A percentile compares a stretch with the other conserved stretches of the same genome.
Conservation (phyloP, 495 filamentous ascomycete species). For the Tuber brumale region DNA sequence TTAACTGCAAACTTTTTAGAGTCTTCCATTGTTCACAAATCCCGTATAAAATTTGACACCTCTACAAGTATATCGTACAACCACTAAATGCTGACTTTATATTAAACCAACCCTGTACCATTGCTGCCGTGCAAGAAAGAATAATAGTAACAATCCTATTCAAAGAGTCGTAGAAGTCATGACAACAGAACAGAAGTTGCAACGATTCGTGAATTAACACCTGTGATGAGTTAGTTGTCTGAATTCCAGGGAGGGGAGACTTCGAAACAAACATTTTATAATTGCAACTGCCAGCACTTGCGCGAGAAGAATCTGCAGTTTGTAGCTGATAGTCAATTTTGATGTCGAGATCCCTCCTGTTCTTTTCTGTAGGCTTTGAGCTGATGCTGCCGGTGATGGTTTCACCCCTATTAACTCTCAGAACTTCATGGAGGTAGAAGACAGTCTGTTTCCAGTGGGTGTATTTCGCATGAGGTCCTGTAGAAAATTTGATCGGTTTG, state of each 20-base stretch:
- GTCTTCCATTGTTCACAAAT: not conserved
- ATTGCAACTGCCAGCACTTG: slow-evolving; percentile 61
- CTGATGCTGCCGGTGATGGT: slow-evolving; percentile 62
- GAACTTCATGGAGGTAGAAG: slow-evolving; percentile 76
- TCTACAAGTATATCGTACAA: slow-evolving; percentile 1
- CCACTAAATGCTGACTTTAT: not conserved
- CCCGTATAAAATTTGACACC: not conserved
- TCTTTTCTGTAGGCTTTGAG: slow-evolving; percentile 86
- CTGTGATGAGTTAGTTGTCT: not conserved
- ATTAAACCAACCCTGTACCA: not conserved
- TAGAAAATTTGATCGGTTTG: slow-evolving; percentile 61
- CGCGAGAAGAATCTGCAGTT: slow-evolving; percentile 61
- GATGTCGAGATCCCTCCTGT: slow-evolving; percentile 91
- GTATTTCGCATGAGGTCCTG: slow-evolving; percentile 82
- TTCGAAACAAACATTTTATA: slow-evolving; percentile 76
- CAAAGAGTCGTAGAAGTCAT: not conserved
- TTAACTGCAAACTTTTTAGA: not conserved
- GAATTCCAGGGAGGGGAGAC: not conserved
- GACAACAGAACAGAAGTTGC: not conserved
- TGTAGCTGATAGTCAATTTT: slow-evolving; percentile 73
- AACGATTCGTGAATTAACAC: not conserved
- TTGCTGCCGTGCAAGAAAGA: not conserved
- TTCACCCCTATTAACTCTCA: slow-evolving; percentile 77
- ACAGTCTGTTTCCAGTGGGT: slow-evolving; percentile 96
- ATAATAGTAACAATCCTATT: not conserved